These are phyloP conservation scores for Nothophytophthora sp. DNA, from an alignment of 352 stramenopile species.

Conservation along the genomic window DNA sequence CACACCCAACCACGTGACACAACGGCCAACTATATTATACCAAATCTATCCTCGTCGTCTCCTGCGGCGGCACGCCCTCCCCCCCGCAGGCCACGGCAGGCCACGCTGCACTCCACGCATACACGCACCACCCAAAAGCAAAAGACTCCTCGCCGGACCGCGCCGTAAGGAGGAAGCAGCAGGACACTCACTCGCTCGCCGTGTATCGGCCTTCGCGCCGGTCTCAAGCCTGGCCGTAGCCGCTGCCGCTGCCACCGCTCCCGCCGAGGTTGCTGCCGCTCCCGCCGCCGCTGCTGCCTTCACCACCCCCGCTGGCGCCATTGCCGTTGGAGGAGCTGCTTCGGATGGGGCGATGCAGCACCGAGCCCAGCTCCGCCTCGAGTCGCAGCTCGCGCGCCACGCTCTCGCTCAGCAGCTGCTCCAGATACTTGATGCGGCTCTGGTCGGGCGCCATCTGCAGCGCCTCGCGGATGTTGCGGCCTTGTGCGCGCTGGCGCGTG, in stretches of 20 bases:
- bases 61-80: too few relatives aligned
- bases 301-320: not conserved
- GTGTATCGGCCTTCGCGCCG: too few relatives aligned
- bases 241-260: slow-evolving; percentile 23
- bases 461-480: slow-evolving; percentile 75
- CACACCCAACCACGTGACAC: not conserved
- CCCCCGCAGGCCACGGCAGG: slow-evolving; percentile 20
- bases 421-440: slow-evolving; percentile 87
- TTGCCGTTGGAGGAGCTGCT: slow-evolving; percentile 9
- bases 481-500: slow-evolving; percentile 76
- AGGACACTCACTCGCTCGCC: too few relatives aligned
- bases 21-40: slow-evolving; percentile 57
- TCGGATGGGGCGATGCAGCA: slow-evolving; percentile 41
- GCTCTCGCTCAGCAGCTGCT: slow-evolving; percentile 83
- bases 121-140: slow-evolving; percentile 38
- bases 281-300: slow-evolving; percentile 6
- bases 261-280: too few relatives aligned
- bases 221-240: slow-evolving; percentile 16
- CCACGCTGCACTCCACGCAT: slow-evolving; percentile 30
- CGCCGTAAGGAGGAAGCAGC: slow-evolving; percentile 9
- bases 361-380: slow-evolving; percentile 74
- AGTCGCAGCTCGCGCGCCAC: slow-evolving; percentile 84
- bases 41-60: slow-evolving; percentile 43
- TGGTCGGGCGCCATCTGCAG: slow-evolving; percentile 76
- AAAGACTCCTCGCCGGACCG: slow-evolving; percentile 27